A percentile compares a stretch with the other conserved stretches of the same genome.
phyloP scores from a whole-genome alignment of 2,329 filamentous ascomycete species.

The Plenodomus biglobosus region DNA sequence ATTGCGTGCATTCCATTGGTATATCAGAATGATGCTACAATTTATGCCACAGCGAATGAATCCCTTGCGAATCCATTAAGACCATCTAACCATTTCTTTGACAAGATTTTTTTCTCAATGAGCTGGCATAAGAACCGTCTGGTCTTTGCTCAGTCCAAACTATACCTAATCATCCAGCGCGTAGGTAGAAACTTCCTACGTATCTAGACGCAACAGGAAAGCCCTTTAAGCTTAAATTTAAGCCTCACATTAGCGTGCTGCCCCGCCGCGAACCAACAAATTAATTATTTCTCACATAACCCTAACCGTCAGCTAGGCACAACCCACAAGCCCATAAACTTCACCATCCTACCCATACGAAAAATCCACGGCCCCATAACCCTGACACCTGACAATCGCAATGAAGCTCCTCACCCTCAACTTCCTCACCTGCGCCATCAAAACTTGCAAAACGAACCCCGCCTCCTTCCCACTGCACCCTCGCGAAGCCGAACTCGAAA shows the following conservation, averaged over 20 bases:
- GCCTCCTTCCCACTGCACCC: constrained; percentile 89
- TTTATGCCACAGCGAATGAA: too few species aligned
- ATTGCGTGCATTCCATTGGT: too few species aligned
- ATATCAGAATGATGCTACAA: too few species aligned
- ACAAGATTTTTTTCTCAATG: too few species aligned
- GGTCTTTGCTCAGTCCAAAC: too few species aligned
- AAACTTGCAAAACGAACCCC: constrained; percentile 82
- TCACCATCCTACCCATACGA: neutral
- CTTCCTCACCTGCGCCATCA: constrained; percentile 94
- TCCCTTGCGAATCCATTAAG: too few species aligned
- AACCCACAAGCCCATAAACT: neutral
- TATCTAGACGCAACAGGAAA: neutral
- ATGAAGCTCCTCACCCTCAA: constrained; percentile 98
- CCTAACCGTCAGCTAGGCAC: neutral
- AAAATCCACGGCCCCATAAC: neutral
- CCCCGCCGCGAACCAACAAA: constrained; percentile 10
- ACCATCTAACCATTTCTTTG: too few species aligned
- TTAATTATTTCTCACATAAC: neutral
- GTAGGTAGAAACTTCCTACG: too few species aligned
- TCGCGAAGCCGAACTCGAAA: constrained; percentile 85
- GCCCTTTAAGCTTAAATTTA: constrained; percentile 24
- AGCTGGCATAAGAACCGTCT: too few species aligned
- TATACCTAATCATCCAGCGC: too few species aligned
- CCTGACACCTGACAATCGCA: neutral
- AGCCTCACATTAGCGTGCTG: constrained; percentile 13